Base-by-base conservation (phyloP, 2,329 filamentous ascomycete genomes). In the Epichloe elymi region DNA sequence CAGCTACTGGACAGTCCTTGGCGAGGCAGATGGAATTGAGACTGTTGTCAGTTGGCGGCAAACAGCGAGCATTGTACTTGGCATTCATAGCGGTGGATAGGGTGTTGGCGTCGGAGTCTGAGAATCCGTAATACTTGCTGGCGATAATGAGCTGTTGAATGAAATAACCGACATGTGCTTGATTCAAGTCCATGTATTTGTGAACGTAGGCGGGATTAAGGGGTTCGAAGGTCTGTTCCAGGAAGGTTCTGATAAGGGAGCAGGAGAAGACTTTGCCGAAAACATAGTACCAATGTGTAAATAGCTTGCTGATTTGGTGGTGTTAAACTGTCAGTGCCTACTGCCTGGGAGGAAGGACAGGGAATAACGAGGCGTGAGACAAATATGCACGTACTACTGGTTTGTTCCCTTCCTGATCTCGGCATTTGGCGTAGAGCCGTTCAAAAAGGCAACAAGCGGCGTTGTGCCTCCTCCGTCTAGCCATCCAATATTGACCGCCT, bases 151-250 rank as follows among this genome's bases (percentile, higher is more conserved):
- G 55, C 42, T 65, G 62, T 8, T 60, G 51, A 49, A 65, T 63
- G 51, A 65, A 65, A 45, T 65, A 60, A 5, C 57, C 61, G 7
- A 64, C 51, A 23, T 65, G 54, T 1, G 57, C 59, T 20, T 58
- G 50, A 48, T 64, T 59, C 20, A 65, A 54, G 46, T 63, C 55
- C 63, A 65, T 65, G 51, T 56, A 65, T 42, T 65, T 64, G 56
- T 65, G 63, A 4, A 63, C 61, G 51, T 64, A 65, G 30, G 63
- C 60, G 15, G 57, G 58, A 46, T 49, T 57, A 19, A 57, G 53
- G 23, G 50, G 47, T 4, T 51, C 55, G 33, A 57, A 56, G 2
- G 52, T 51, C 15, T 51, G 52, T 5, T 53, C 45, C 1, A 59
- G 57, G 26, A 58, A 54, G 3, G 56, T 51, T 26, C 55, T 54